Conservation (phyloP, 1,139 yeast genomes). For the Pichia sp. region DNA sequence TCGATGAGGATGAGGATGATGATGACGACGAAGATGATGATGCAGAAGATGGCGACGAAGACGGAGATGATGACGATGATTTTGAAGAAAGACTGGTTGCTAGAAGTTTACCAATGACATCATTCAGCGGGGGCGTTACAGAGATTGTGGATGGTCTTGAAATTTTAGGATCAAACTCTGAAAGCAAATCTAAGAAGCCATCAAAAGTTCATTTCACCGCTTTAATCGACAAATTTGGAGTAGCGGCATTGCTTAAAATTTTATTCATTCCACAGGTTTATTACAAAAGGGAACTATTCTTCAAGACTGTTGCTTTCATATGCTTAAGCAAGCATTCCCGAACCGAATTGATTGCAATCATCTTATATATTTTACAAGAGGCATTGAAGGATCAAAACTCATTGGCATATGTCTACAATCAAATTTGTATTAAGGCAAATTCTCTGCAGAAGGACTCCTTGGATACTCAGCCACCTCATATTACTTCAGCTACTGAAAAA, state of each 20-base stretch:
- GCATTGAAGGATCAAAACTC: conserved; percentile 57
- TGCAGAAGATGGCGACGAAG: conserved; percentile 25
- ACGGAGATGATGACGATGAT: conserved; percentile 21
- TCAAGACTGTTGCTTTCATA: conserved; percentile 57
- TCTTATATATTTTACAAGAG: conserved; percentile 66
- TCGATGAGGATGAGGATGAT: conserved; percentile 21
- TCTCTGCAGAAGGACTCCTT: neutral
- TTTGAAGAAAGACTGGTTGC: conserved; percentile 9
- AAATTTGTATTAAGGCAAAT: conserved; percentile 36
- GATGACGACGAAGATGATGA: conserved; percentile 16
- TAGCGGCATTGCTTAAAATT: conserved; percentile 63
- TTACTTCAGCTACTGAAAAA: conserved; percentile 16
- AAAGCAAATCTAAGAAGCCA: conserved; percentile 15
- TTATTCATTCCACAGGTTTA: conserved; percentile 69
- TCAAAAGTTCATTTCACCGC: conserved; percentile 50
- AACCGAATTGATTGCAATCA: conserved; percentile 62
- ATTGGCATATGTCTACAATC: conserved; percentile 57
- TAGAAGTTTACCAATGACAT: too few species aligned
- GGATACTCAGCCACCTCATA: neutral
- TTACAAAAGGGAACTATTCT: conserved; percentile 55
- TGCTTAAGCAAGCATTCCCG: conserved; percentile 77
- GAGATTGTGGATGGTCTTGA: neutral
- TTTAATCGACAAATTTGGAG: conserved; percentile 66
- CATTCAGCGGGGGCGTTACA: too few species aligned
- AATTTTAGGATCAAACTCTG: neutral